These are phyloP conservation scores for Zelonia costaricensis DNA, from an alignment of 208 protist genomes.

Conservation along the genomic window DNA sequence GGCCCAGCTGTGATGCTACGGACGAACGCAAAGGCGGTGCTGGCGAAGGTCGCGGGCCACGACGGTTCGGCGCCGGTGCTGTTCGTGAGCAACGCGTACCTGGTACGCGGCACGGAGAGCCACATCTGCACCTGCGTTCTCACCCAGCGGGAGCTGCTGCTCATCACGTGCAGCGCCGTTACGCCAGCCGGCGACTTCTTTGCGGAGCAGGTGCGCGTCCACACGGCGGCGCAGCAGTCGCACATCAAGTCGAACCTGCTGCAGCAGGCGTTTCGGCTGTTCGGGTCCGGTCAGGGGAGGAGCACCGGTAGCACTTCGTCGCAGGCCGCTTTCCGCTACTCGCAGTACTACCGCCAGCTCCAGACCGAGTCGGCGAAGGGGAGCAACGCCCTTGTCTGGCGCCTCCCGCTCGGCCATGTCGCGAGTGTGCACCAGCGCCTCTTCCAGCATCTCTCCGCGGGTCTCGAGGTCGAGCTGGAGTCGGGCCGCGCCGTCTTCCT, in stretches of 20 bases:
- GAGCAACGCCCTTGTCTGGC: conserved; percentile 54
- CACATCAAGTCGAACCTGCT: conserved; percentile 34
- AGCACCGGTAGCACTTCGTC: conserved; percentile 31
- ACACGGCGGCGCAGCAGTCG: conserved; percentile 44
- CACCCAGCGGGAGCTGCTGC: conserved; percentile 56
- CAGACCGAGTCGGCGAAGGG: conserved; percentile 42
- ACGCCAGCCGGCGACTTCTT: conserved; percentile 63
- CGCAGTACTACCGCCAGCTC: conserved; percentile 78
- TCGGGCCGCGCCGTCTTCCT: conserved; percentile 56
- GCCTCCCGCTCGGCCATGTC: conserved; percentile 49
- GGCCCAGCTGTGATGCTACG: conserved; percentile 11
- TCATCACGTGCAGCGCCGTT: conserved; percentile 65
- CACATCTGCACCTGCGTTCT: conserved; percentile 58
- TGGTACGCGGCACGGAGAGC: conserved; percentile 53
- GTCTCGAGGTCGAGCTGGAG: conserved; percentile 67
- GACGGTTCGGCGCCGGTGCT: conserved; percentile 10
- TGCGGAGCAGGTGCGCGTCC: conserved; percentile 45
- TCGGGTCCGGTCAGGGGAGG: conserved; percentile 31
- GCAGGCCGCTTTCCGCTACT: conserved; percentile 59
- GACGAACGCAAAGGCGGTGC: conserved; percentile 39
- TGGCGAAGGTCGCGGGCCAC: conserved; percentile 47
- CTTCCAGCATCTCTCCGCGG: conserved; percentile 69
- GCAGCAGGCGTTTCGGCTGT: conserved; percentile 46
- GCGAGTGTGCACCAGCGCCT: conserved; percentile 52
- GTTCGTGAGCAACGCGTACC: conserved; percentile 69